A percentile compares a stretch with the other conserved stretches of the same genome.
Evolutionary conservation across 352 stramenopile genomes (phyloP).

Genomic region (Globisporangium alternatum): DNA sequence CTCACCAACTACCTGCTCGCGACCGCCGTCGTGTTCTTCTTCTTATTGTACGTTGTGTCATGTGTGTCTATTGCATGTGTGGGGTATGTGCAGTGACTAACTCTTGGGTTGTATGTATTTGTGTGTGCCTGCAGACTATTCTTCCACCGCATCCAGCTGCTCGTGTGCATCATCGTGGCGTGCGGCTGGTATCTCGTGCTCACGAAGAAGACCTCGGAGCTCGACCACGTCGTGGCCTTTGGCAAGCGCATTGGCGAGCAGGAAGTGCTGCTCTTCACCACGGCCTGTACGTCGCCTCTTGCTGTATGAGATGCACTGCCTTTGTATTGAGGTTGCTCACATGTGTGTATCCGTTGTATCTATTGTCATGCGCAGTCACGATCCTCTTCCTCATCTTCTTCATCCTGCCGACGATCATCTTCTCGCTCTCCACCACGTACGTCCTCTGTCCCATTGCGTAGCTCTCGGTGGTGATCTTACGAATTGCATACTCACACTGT

Average conservation of each 20-base stretch:
- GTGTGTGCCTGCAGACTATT: constrained; percentile 34
- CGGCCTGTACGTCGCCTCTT: constrained; percentile 38
- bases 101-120: neutral
- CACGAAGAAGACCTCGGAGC: constrained; percentile 28
- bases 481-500: neutral
- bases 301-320: neutral
- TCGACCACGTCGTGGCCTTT: constrained; percentile 49
- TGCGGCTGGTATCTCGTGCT: constrained; percentile 69
- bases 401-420: constrained; percentile 65
- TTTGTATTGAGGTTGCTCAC: neutral
- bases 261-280: constrained; percentile 60
- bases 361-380: constrained; percentile 34
- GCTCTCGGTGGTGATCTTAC: neutral
- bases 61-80: neutral
- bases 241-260: constrained; percentile 59
- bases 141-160: constrained; percentile 67
- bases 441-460: constrained; percentile 9
- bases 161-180: constrained; percentile 58
- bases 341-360: neutral
- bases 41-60: constrained; percentile 44
- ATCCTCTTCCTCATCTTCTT: constrained; percentile 75
- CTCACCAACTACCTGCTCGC: constrained; percentile 74
- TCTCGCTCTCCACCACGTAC: constrained; percentile 64
- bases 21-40: constrained; percentile 54
- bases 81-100: neutral